Conservation (phyloP, 2,329 filamentous ascomycete genomes). For the Fusarium zealandicum region DNA sequence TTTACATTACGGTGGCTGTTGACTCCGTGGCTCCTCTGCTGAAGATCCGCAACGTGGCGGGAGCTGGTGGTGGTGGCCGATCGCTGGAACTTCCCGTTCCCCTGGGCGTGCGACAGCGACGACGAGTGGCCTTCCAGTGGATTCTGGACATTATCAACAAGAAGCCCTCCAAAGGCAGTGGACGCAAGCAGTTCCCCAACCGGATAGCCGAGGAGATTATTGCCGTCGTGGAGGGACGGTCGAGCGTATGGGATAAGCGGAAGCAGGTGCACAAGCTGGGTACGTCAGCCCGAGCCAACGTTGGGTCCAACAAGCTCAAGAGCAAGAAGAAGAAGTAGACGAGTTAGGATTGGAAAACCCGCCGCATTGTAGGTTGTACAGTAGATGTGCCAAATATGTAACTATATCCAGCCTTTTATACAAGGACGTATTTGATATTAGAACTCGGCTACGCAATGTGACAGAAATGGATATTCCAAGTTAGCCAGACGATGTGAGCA, state of each 20-base stretch:
- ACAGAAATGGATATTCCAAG: neutral
- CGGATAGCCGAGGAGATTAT: constrained; percentile 87
- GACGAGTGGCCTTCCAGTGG: constrained; percentile 84
- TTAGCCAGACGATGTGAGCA: neutral
- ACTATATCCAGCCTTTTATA: constrained; percentile 42
- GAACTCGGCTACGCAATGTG: neutral
- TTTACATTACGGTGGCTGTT: constrained; percentile 88
- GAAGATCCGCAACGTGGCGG: constrained; percentile 76
- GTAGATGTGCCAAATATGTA: constrained; percentile 43
- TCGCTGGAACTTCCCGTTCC: constrained; percentile 85
- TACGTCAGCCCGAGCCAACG: constrained; percentile 79
- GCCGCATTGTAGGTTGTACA: constrained; percentile 34
- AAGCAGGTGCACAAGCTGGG: constrained; percentile 80
- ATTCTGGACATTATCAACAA: constrained; percentile 85
- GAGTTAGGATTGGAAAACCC: constrained; percentile 4
- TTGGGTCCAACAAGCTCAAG: constrained; percentile 52
- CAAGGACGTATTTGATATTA: constrained; percentile 27
- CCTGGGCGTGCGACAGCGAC: constrained; percentile 74
- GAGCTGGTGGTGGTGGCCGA: constrained; percentile 84
- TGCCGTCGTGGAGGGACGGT: constrained; percentile 85
- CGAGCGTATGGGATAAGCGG: constrained; percentile 83
- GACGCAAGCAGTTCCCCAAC: constrained; percentile 75
- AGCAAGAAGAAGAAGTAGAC: constrained; percentile 46
- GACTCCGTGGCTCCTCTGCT: constrained; percentile 92
- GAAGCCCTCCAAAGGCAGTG: constrained; percentile 75